Percentiles rank a stretch among this genome's conserved stretches.
phyloP scores from a whole-genome alignment of 352 stramenopile species.

The Paralagenidium karlingii region DNA sequence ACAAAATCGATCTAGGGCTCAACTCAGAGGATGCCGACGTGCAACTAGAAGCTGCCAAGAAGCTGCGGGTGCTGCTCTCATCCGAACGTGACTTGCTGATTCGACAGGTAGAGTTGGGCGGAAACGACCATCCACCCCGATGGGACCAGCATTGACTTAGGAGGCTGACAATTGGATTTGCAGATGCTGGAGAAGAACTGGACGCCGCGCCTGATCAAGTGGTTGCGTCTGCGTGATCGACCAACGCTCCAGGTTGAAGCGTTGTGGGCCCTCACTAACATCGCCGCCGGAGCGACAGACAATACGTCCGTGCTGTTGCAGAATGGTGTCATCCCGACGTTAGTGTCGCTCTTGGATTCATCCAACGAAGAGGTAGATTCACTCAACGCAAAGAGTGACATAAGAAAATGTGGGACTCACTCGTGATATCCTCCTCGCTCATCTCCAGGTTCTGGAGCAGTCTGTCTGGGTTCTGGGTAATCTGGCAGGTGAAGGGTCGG shows the following conservation, averaged over 20 bases:
- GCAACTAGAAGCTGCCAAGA: slow-evolving; percentile 77
- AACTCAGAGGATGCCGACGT: slow-evolving; percentile 75
- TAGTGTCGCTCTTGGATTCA: slow-evolving; percentile 85
- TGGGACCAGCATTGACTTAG: not conserved
- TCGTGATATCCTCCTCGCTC: not conserved
- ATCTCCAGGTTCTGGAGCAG: slow-evolving; percentile 78
- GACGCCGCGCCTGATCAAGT: slow-evolving; percentile 79
- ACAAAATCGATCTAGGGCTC: slow-evolving; percentile 68
- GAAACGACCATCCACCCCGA: not conserved
- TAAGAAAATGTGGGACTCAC: too few relatives aligned
- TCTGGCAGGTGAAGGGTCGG: slow-evolving; percentile 80
- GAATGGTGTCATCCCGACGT: slow-evolving; percentile 84
- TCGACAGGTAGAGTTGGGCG: slow-evolving; percentile 38
- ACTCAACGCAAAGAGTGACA: slow-evolving; percentile 15
- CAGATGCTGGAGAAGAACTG: slow-evolving; percentile 86
- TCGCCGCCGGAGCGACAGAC: slow-evolving; percentile 85
- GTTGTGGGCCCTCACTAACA: slow-evolving; percentile 92
- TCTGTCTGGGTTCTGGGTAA: slow-evolving; percentile 90
- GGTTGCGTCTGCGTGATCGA: slow-evolving; percentile 60
- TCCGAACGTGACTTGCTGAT: slow-evolving; percentile 77
- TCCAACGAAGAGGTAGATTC: slow-evolving; percentile 79
- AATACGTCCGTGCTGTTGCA: slow-evolving; percentile 88
- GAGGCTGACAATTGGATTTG: not conserved
- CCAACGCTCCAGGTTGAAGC: slow-evolving; percentile 87
- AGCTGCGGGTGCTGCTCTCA: slow-evolving; percentile 72